Base-by-base conservation (phyloP, 257 asterid species). In the Ehretia macrophylla region DNA sequence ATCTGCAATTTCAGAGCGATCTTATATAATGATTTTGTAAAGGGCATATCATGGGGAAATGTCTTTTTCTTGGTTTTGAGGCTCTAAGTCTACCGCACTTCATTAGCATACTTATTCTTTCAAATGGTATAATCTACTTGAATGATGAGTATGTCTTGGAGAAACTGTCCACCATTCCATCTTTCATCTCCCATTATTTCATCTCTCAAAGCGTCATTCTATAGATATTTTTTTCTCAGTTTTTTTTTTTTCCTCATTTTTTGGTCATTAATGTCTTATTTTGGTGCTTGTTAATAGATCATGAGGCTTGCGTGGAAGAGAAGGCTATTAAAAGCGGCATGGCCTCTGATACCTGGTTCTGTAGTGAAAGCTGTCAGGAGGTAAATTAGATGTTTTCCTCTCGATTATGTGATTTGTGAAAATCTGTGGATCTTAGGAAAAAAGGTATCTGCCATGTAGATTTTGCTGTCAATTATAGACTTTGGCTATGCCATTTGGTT, bases 361-460 rank as follows among this genome's bases (percentile, higher is more conserved):
- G 99, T 72, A 77, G 90, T 59, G 81, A 80, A 68, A 74, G 78
- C 73, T 93, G 99, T 67, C 80, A 73, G 57, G 84, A 89, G 96
- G 99, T 93, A 78, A 77, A 58, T 51, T 45, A 38, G 38, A 18
- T 59, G 56, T 50, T 58, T 66, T 49, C 38, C 49, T 62, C 49
- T 56, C 53, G 51, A 62, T 39, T 49, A 35, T 44, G 62, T 52
- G 68, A 62, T 47, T 42, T 63, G 1, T 21, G 42, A 37, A 51
- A 55, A 14, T 35, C 40, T 37, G 52, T 23, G 17, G 10, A 18
- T 39, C 32, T 50, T 37, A 1, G 14, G 1, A 11, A 27, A 17
- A 32, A 46, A 37, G 19, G 5, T 20, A 13, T 42, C 6, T 32
- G 14, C 45, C 45, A 20, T 51, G 4, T 21, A 35, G 54, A 3